These are phyloP conservation scores for Saussurea involucrata DNA, from an alignment of 129 eudicot species.

Conservation along the genomic window DNA sequence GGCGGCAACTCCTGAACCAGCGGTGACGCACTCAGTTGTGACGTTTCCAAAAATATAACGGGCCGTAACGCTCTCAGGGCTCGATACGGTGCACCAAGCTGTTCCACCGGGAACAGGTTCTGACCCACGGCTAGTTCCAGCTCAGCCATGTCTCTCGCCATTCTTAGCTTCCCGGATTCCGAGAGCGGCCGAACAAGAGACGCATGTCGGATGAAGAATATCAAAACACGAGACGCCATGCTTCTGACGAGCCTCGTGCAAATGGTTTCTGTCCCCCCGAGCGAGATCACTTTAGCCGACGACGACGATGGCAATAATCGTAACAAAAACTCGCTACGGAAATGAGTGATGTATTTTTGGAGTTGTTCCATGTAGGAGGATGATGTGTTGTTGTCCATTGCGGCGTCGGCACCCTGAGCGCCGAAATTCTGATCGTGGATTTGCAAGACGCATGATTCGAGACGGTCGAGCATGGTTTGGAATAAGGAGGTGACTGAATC, in stretches of 20 bases:
- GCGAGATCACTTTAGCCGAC: slow-evolving; percentile 35
- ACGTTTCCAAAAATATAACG: slow-evolving; percentile 72
- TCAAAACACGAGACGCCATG: slow-evolving; percentile 90
- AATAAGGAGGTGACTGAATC: slow-evolving; percentile 83
- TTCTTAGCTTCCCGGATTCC: slow-evolving; percentile 86
- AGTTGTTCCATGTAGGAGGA: slow-evolving; percentile 97
- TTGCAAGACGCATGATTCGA: slow-evolving; percentile 76
- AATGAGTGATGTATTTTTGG: slow-evolving; percentile 71
- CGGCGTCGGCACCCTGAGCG: slow-evolving; percentile 56
- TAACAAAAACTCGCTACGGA: slow-evolving; percentile 67
- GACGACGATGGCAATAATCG: slow-evolving; percentile 74
- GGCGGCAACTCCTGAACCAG: slow-evolving; percentile 80
- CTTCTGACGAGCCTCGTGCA: slow-evolving; percentile 69
- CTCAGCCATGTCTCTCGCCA: slow-evolving; percentile 98
- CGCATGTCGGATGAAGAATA: slow-evolving; percentile 80
- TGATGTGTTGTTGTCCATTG: slow-evolving; percentile 77
- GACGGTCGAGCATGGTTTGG: slow-evolving; percentile 87
- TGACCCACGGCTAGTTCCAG: slow-evolving; percentile 86
- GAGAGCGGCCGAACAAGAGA: slow-evolving; percentile 84
- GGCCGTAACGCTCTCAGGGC: slow-evolving; percentile 96
- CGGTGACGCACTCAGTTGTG: slow-evolving; percentile 70
- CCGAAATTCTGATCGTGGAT: slow-evolving; percentile 83
- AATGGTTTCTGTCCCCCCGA: slow-evolving; percentile 66
- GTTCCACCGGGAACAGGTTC: slow-evolving; percentile 87
- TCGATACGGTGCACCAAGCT: slow-evolving; percentile 91